Base-by-base conservation (phyloP, 441 rosid species). In the Corymbia citriodora region DNA sequence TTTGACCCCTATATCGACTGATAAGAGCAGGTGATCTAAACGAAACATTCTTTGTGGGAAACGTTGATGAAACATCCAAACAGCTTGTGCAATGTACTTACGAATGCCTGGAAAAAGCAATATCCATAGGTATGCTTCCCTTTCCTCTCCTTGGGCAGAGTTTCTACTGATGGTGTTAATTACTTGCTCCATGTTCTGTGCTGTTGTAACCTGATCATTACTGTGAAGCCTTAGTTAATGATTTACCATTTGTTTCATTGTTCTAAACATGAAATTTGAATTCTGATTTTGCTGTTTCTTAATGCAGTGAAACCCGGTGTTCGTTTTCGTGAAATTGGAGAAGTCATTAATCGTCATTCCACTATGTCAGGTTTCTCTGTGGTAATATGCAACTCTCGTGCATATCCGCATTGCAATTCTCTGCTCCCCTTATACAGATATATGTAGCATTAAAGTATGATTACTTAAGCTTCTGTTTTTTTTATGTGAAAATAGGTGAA, bases 21-120 rank as follows among this genome's bases (percentile, higher is more conserved):
- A 87, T 45, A 4, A 53, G 88, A 87, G 88, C 93, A 98, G 99
- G 99, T 95, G 99, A 98, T 92, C 96, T 98, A 88, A 98, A 96
- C 55, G 99, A 98, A 92, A 98, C 99, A 88, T 98, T 94, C 92
- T 98, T 97, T 88, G 99, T 97, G 91, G 99, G 99, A 68, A 97
- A 96, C 90, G 98, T 95, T 89, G 99, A 96, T 90, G 99, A 97
- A 95, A 93, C 95, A 90, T 98, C 99, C 90, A 95, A 90, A 87
- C 97, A 94, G 89, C 93, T 98, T 86, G 98, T 98, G 70, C 98
- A 95, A 68, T 94, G 96, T 92, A 96, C 99, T 88, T 97, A 96
- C 9, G 99, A 97, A 92, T 98, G 99, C 95, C 92, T 98, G 90
- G 98, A 97, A 88, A 98, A 96, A 92, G 99, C 99, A 90, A 96